Evolutionary conservation across 2,329 filamentous ascomycete species (phyloP).

Genomic region (Juglanconis sp.): DNA sequence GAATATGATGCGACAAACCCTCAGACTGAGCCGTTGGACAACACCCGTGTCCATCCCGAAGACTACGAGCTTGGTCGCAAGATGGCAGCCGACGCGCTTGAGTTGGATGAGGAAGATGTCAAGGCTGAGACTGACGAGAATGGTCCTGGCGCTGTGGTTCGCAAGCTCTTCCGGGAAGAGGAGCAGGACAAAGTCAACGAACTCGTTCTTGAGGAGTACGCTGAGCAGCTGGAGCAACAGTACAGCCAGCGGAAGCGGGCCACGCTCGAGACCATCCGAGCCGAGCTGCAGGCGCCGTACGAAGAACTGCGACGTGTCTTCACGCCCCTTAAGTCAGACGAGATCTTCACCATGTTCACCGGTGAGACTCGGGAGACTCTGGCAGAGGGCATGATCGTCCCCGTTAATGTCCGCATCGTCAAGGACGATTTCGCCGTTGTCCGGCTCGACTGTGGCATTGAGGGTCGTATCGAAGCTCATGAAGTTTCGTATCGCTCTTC

Average conservation of each 20-base stretch:
- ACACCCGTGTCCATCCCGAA: slow-evolving; percentile 95
- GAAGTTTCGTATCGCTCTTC: slow-evolving; percentile 72
- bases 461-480: slow-evolving; percentile 78
- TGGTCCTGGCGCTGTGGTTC: slow-evolving; percentile 84
- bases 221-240: slow-evolving; percentile 88
- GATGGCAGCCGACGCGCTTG: slow-evolving; percentile 95
- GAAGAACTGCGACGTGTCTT: slow-evolving; percentile 89
- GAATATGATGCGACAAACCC: slow-evolving; percentile 80
- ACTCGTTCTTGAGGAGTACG: slow-evolving; percentile 92
- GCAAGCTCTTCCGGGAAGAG: slow-evolving; percentile 91
- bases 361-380: slow-evolving; percentile 86
- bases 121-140: slow-evolving; percentile 91
- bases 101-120: slow-evolving; percentile 96
- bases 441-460: slow-evolving; percentile 89
- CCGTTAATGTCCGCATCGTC: slow-evolving; percentile 81
- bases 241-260: slow-evolving; percentile 93
- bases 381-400: slow-evolving; percentile 85
- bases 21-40: slow-evolving; percentile 87
- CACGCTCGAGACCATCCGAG: slow-evolving; percentile 92
- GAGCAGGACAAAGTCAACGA: slow-evolving; percentile 95
- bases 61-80: slow-evolving; percentile 98
- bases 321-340: slow-evolving; percentile 63
- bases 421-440: slow-evolving; percentile 92
- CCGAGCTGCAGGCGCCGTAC: slow-evolving; percentile 87
- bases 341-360: slow-evolving; percentile 95